Conservation (phyloP, 1,284 basidiomycete genomes). For the Austropuccinia psidii region DNA sequence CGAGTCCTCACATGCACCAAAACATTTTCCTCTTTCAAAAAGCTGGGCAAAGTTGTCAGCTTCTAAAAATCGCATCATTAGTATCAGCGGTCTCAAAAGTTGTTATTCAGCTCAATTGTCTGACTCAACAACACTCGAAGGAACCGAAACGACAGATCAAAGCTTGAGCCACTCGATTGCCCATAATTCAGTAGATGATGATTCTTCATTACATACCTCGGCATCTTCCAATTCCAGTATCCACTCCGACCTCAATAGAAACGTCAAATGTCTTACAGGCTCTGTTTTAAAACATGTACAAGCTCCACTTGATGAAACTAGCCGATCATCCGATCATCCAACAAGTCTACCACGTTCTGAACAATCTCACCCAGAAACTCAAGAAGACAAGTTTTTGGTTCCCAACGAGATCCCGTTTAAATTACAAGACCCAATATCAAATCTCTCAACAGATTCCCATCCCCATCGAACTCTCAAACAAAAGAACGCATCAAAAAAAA, state of each 20-base stretch:
- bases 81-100: conserved; percentile 18
- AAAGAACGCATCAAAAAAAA: too few relatives aligned
- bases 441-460: conserved; percentile 4
- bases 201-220: not conserved
- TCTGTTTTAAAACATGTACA: too few relatives aligned
- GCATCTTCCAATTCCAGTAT: not conserved
- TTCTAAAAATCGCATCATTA: conserved; percentile 1
- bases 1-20: not conserved
- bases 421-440: too few relatives aligned
- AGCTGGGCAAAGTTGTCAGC: not conserved
- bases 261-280: too few relatives aligned
- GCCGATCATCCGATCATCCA: not conserved
- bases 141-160: not conserved
- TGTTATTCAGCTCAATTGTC: conserved; percentile 14
- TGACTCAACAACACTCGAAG: not conserved
- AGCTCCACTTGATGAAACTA: not conserved
- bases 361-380: not conserved
- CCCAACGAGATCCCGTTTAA: not conserved
- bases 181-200: not conserved
- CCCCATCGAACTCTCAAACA: not conserved
- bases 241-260: too few relatives aligned
- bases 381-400: not conserved
- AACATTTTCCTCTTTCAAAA: not conserved
- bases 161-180: not conserved
- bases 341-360: not conserved